Evolutionary conservation across 1,284 basidiomycete species (phyloP).

Genomic region (Anthracocystis panici-leucophaei): DNA sequence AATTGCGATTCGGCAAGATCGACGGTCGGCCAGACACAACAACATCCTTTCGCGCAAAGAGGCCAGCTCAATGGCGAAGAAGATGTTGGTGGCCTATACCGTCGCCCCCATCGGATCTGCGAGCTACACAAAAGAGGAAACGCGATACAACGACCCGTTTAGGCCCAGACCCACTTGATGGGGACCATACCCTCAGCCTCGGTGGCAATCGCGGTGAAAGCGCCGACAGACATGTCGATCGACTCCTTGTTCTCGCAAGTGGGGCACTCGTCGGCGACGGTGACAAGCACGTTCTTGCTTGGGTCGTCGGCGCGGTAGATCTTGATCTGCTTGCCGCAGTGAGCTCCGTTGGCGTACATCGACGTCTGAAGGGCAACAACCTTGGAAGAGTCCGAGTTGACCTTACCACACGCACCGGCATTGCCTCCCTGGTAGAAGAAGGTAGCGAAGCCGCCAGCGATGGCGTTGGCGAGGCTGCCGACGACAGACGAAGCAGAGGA

Average conservation of each 20-base stretch:
- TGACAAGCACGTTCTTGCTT: slow-evolving; percentile 75
- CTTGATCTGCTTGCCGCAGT: slow-evolving; percentile 78
- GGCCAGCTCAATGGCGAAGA: slow-evolving; percentile 18
- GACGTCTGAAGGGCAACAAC: slow-evolving; percentile 52
- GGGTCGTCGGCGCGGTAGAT: slow-evolving; percentile 72
- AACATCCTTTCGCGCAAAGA: slow-evolving; percentile 5
- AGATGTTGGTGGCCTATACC: slow-evolving; percentile 3
- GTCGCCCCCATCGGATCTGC: slow-evolving; percentile 20
- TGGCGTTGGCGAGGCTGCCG: slow-evolving; percentile 21
- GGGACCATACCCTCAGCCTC: slow-evolving; percentile 75
- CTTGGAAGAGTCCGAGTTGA: slow-evolving; percentile 54
- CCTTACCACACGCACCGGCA: slow-evolving; percentile 66
- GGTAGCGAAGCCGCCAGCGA: slow-evolving; percentile 54
- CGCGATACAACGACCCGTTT: slow-evolving; percentile 1
- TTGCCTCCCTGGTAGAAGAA: slow-evolving; percentile 64
- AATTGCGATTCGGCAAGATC: slow-evolving; percentile 19
- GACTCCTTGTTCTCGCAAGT: slow-evolving; percentile 75
- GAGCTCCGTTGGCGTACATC: slow-evolving; percentile 71
- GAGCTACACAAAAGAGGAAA: not conserved
- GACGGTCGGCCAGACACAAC: slow-evolving; percentile 16
- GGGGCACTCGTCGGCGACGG: slow-evolving; percentile 58
- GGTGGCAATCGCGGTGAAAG: slow-evolving; percentile 78
- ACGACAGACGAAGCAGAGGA: slow-evolving; percentile 14
- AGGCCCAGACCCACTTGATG: slow-evolving; percentile 56
- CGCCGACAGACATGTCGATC: slow-evolving; percentile 83